Conservation (phyloP, 768 basidiomycete species). For the Strobilomyces dryophilus region DNA sequence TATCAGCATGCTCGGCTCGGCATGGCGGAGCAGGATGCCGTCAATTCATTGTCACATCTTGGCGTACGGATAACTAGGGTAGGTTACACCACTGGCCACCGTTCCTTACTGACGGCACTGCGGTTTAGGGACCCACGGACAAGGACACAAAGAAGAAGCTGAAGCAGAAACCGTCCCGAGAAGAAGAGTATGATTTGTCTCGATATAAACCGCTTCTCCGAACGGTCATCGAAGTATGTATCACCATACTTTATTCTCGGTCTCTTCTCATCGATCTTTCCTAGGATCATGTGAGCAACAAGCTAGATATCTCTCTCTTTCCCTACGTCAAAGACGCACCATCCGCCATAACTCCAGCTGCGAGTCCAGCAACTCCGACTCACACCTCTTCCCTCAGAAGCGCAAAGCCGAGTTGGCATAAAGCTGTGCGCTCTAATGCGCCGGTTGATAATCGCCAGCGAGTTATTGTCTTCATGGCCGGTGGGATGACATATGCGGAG, state of each 20-base stretch:
- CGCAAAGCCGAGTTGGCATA: conserved; percentile 87
- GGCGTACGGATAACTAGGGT: conserved; percentile 86
- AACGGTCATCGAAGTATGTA: conserved; percentile 73
- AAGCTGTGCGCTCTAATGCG: conserved; percentile 54
- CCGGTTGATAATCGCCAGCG: conserved; percentile 63
- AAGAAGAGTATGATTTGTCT: conserved; percentile 97
- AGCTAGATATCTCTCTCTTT: conserved; percentile 74
- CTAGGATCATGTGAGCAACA: conserved; percentile 80
- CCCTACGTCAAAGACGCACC: conserved; percentile 88
- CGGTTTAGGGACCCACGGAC: conserved; percentile 61
- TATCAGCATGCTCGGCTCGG: conserved; percentile 93
- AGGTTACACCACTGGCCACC: conserved; percentile 17
- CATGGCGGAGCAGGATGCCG: conserved; percentile 87
- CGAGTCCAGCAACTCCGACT: conserved; percentile 44
- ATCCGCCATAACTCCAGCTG: conserved; percentile 41
- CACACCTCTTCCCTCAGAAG: conserved; percentile 78
- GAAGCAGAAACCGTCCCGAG: conserved; percentile 67
- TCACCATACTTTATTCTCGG: background rate
- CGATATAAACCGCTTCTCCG: conserved; percentile 84
- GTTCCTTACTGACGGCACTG: background rate
- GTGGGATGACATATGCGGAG: conserved; percentile 96
- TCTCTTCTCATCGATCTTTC: background rate
- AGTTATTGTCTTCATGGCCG: conserved; percentile 85
- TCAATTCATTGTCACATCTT: conserved; percentile 80
- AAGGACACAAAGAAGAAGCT: conserved; percentile 77